These are phyloP conservation scores for Debaryomyces sp. DNA, from an alignment of 1,139 yeast genomes.

Conservation along the genomic window DNA sequence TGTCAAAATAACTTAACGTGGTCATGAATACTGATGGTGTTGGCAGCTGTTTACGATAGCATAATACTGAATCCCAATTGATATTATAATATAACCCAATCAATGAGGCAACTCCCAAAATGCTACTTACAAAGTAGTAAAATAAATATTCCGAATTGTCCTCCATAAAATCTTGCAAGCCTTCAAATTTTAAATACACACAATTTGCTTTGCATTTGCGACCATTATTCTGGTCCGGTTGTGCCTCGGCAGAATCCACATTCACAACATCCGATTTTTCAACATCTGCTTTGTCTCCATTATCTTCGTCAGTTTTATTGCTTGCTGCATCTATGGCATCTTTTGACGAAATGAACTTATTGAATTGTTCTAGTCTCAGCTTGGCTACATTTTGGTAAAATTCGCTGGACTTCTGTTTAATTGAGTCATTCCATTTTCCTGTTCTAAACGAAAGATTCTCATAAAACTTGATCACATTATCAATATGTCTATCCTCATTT, in stretches of 20 bases:
- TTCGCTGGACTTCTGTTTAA: constrained; percentile 27
- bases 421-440: constrained; percentile 24
- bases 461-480: constrained; percentile 25
- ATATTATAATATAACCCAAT: constrained; percentile 3
- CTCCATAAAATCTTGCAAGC: constrained; percentile 18
- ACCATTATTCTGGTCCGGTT: neutral
- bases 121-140: constrained; percentile 18
- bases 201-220: neutral
- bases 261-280: neutral
- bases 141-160: constrained; percentile 21
- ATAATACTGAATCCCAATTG: neutral
- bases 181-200: constrained; percentile 4
- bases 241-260: neutral
- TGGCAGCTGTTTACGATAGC: neutral
- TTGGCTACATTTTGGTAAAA: constrained; percentile 26
- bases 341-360: constrained; percentile 15
- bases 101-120: constrained; percentile 8
- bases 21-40: neutral
- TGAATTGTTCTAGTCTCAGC: constrained; percentile 19
- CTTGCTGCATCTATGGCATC: neutral
- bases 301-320: neutral
- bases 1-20: neutral
- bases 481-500: constrained; percentile 5
- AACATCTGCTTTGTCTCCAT: neutral
- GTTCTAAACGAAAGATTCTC: constrained; percentile 24